Evolutionary conservation across 192 early-diverging fungal species (phyloP).

Genomic region (Paraglomus occultum): DNA sequence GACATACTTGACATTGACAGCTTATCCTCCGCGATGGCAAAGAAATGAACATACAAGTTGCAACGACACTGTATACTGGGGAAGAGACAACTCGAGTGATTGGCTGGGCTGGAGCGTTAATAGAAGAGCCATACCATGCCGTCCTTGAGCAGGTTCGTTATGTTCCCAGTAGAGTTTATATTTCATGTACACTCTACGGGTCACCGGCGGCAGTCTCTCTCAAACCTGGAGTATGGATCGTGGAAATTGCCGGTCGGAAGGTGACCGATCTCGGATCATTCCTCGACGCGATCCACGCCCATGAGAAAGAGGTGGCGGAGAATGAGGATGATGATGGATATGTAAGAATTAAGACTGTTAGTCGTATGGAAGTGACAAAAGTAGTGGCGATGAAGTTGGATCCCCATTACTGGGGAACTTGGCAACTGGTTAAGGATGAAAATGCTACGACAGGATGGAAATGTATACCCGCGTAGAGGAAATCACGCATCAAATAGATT

Average conservation of each 20-base stretch:
- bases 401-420: conserved; percentile 74
- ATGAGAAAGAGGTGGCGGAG: conserved; percentile 50
- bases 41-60: conserved; percentile 63
- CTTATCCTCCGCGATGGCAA: conserved; percentile 69
- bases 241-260: conserved; percentile 62
- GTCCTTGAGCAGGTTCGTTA: conserved; percentile 65
- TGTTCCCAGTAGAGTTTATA: conserved; percentile 64
- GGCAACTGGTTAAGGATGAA: conserved; percentile 59
- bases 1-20: conserved; percentile 28
- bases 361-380: conserved; percentile 53
- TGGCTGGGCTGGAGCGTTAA: conserved; percentile 80
- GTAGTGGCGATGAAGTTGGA: conserved; percentile 75
- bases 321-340: conserved; percentile 54
- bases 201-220: conserved; percentile 64
- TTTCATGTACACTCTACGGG: conserved; percentile 55
- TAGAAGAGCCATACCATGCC: conserved; percentile 72
- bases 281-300: conserved; percentile 48
- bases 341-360: conserved; percentile 57
- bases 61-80: conserved; percentile 54
- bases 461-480: background rate
- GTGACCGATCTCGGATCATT: conserved; percentile 65
- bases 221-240: conserved; percentile 71
- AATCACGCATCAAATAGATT: no score
- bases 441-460: conserved; percentile 50
- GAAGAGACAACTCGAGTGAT: conserved; percentile 66